Percentiles rank a stretch among this genome's conserved stretches.
These are phyloP conservation scores for Leptographium wingfieldii DNA, from an alignment of 2,329 filamentous ascomycete genomes.

Conservation along the genomic window DNA sequence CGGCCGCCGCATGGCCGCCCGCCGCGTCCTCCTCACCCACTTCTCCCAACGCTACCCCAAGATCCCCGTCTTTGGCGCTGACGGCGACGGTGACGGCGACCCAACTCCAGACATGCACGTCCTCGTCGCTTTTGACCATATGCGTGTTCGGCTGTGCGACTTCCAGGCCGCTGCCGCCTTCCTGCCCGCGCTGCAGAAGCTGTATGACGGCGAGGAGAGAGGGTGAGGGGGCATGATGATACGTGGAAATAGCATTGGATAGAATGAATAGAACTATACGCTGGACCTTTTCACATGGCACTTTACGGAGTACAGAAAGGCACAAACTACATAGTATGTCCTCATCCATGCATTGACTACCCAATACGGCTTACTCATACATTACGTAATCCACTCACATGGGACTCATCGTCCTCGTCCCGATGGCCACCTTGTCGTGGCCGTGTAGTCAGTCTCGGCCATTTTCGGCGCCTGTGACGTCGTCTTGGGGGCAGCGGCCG, in stretches of 20 bases:
- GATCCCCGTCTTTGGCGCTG: constrained; percentile 33
- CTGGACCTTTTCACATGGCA: too few species aligned
- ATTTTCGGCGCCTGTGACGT: neutral
- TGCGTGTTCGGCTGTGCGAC: constrained; percentile 59
- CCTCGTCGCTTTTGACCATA: constrained; percentile 66
- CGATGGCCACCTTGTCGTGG: neutral
- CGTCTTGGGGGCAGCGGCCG: neutral
- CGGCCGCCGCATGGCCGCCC: constrained; percentile 65
- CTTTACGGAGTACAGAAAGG: too few species aligned
- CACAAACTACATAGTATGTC: too few species aligned
- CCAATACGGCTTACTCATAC: neutral
- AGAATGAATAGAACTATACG: too few species aligned
- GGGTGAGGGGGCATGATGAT: neutral
- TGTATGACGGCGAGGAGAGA: constrained; percentile 11
- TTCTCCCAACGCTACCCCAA: constrained; percentile 93
- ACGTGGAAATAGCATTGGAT: too few species aligned
- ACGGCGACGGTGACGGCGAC: constrained; percentile 14
- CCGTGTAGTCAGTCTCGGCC: neutral
- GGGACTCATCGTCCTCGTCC: neutral
- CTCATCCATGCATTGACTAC: too few species aligned
- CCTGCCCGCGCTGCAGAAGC: constrained; percentile 14
- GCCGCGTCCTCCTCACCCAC: constrained; percentile 75
- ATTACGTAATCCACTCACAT: neutral
- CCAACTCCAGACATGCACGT: constrained; percentile 37
- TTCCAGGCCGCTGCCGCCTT: constrained; percentile 45